Conservation (phyloP, 345 rosid species). For the Luvunga scandens region DNA sequence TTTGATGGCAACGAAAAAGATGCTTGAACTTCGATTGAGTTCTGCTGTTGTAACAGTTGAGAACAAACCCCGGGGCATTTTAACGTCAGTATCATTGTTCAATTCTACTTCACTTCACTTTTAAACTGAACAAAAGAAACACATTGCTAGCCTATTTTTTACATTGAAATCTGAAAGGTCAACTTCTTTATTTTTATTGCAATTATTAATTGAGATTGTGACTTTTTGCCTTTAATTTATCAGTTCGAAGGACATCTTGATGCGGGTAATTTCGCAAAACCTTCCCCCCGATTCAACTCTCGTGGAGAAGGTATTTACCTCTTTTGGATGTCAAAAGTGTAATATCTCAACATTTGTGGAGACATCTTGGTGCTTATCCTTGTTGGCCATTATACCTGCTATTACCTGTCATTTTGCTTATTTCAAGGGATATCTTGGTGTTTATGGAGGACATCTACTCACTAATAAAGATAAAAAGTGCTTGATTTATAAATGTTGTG, state of each 20-base stretch:
- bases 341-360: not conserved
- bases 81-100: constrained; percentile 62
- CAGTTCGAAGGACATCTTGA: constrained; percentile 96
- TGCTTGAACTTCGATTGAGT: constrained; percentile 73
- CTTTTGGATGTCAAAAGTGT: not conserved
- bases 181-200: constrained; percentile 7
- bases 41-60: constrained; percentile 76
- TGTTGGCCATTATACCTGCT: not conserved
- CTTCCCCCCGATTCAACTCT: constrained; percentile 67
- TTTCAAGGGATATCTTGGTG: not conserved
- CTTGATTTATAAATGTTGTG: constrained; percentile 1
- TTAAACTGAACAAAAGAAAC: not conserved
- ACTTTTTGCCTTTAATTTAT: constrained; percentile 17
- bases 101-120: not conserved
- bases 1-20: constrained; percentile 65
- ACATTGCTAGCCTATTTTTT: not conserved
- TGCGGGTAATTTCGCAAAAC: constrained; percentile 89
- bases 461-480: not conserved
- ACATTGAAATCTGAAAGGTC: not conserved
- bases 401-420: not conserved
- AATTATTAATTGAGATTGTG: not conserved
- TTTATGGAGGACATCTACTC: not conserved
- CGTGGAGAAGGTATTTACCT: constrained; percentile 72
- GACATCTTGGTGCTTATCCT: not conserved
- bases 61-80: constrained; percentile 75